Evolutionary conservation across 768 basidiomycete genomes (phyloP).

Genomic region (Mycena galopus): DNA sequence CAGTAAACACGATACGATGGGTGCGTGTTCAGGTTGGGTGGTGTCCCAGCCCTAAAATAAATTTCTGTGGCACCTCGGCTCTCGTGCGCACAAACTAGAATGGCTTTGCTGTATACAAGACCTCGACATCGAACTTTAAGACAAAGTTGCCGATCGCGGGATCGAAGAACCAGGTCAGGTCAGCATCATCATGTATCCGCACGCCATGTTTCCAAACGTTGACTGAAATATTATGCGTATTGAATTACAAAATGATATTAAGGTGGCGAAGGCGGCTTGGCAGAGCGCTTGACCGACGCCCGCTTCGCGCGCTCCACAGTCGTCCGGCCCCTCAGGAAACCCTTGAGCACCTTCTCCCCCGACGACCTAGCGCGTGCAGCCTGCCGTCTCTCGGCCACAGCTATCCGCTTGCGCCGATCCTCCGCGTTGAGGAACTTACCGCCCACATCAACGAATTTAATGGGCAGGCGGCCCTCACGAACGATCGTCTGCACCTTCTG

Average conservation of each 20-base stretch:
- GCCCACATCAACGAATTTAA: slow-evolving; percentile 83
- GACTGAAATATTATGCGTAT: neutral
- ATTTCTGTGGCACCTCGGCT: too few species aligned
- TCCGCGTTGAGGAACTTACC: slow-evolving; percentile 74
- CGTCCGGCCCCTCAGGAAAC: slow-evolving; percentile 20
- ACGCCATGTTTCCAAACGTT: too few species aligned
- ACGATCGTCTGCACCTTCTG: slow-evolving; percentile 53
- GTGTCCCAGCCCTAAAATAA: too few species aligned
- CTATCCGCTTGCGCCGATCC: slow-evolving; percentile 64
- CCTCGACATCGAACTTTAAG: too few species aligned
- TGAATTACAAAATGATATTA: neutral
- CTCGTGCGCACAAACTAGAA: too few species aligned
- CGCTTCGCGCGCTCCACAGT: slow-evolving; percentile 13
- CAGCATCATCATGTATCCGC: too few species aligned
- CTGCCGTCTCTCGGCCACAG: slow-evolving; percentile 63
- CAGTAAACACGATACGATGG: too few species aligned
- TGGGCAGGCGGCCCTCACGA: slow-evolving; percentile 62
- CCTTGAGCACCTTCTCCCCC: slow-evolving; percentile 37
- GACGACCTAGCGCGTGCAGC: slow-evolving; percentile 43
- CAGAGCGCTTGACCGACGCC: slow-evolving; percentile 8
- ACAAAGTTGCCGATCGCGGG: too few species aligned
- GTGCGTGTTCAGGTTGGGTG: too few species aligned
- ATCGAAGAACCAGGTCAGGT: too few species aligned
- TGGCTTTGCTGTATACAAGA: too few species aligned
- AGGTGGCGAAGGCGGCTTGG: neutral